Evolutionary conservation across 2,329 filamentous ascomycete species (phyloP).

Genomic region (Bipolaris gigantea): DNA sequence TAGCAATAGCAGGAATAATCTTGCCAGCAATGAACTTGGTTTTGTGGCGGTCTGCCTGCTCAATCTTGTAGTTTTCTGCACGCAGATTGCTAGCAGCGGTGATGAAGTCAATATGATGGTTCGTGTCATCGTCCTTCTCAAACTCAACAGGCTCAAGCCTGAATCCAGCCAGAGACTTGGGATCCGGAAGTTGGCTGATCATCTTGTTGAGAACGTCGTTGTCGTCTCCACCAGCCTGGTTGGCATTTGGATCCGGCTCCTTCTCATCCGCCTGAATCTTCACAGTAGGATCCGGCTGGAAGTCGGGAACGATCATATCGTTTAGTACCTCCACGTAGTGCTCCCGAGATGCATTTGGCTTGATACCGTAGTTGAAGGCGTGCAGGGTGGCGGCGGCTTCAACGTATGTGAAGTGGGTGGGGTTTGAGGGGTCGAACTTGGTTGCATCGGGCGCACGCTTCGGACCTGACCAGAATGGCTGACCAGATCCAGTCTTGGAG

Average conservation of each 20-base stretch:
- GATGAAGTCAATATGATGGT: conserved; percentile 99
- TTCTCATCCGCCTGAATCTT: conserved; percentile 97
- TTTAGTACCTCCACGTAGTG: conserved; percentile 81
- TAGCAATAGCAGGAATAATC: conserved; percentile 98
- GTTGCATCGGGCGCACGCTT: conserved; percentile 93
- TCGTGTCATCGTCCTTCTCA: conserved; percentile 97
- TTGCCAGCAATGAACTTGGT: conserved; percentile 99
- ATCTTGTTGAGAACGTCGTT: conserved; percentile 75
- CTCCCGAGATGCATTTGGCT: conserved; percentile 71
- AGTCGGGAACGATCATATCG: conserved; percentile 94
- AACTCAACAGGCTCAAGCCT: conserved; percentile 92
- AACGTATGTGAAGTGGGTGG: conserved; percentile 85
- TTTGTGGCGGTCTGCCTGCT: conserved; percentile 89
- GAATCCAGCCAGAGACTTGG: conserved; percentile 82
- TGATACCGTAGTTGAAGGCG: conserved; percentile 97
- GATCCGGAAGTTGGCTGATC: conserved; percentile 70
- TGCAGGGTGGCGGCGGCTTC: conserved; percentile 88
- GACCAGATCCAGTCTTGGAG: conserved; percentile 80
- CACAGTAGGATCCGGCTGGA: conserved; percentile 83
- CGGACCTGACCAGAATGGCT: conserved; percentile 96
- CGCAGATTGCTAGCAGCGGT: conserved; percentile 94
- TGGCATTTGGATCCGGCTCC: conserved; percentile 88
- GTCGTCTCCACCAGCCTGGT: conserved; percentile 65
- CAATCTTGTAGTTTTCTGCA: conserved; percentile 97
- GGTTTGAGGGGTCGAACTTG: conserved; percentile 82